Evolutionary conservation across 306 rosid genomes (phyloP).

Genomic region (Vigna hirtella): DNA sequence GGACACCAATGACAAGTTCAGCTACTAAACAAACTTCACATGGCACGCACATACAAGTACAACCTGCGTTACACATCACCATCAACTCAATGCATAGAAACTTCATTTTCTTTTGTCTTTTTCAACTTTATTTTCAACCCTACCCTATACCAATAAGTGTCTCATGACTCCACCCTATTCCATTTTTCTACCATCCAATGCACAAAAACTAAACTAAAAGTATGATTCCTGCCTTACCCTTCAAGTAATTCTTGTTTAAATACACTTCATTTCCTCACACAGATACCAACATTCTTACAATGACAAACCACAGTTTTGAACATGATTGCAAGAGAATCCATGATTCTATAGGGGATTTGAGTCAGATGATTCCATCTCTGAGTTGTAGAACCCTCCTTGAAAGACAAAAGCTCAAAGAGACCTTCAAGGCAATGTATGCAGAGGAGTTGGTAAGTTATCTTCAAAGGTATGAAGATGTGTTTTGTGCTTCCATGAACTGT

Average conservation of each 20-base stretch:
- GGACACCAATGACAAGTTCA: conserved; percentile 52
- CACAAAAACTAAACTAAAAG: conserved; percentile 29
- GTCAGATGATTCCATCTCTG: conserved; percentile 50
- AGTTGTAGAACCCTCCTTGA: conserved; percentile 51
- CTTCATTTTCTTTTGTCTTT: conserved; percentile 44
- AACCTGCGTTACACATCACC: conserved; percentile 55
- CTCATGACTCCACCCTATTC: conserved; percentile 2
- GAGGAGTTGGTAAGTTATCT: conserved; percentile 61
- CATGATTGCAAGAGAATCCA: conserved; percentile 65
- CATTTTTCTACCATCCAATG: conserved; percentile 16
- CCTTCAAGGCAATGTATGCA: conserved; percentile 63
- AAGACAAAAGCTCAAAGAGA: conserved; percentile 56
- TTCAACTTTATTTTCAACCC: conserved; percentile 9
- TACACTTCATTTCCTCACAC: conserved; percentile 28
- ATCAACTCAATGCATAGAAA: conserved; percentile 46
- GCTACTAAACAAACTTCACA: conserved; percentile 62
- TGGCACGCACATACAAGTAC: conserved; percentile 44
- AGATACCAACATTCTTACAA: conserved; percentile 49
- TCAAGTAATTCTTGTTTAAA: conserved; percentile 51
- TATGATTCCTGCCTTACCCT: conserved; percentile 51
- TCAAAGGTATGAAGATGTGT: conserved; percentile 49
- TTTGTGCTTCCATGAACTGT: conserved; percentile 37
- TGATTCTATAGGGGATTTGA: conserved; percentile 57
- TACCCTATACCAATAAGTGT: neutral
- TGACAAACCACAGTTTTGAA: conserved; percentile 46